Evolutionary conservation across 441 rosid genomes (phyloP), one percentile per base, ranked within the genome.

Genomic region (Populus hybrid): DNA sequence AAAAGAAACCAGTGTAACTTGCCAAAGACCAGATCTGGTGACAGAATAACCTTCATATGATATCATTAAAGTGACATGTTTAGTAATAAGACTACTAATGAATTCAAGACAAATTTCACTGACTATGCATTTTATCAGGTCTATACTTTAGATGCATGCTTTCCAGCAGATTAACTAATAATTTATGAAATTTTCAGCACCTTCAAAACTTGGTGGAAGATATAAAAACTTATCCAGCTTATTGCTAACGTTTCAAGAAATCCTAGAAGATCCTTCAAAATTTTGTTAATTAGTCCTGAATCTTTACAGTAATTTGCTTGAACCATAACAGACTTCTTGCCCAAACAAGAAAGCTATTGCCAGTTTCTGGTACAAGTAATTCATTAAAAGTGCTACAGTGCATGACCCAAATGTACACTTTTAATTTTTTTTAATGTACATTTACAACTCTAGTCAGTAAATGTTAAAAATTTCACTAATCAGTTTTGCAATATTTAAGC

Each of bases 1-100:
- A 77, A 69, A 30, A 79, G 24, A 81, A 81, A 36, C 2, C 4
- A 12, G 24, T 40, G 20, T 73, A 67, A 67, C 28, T 76, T 8
- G 36, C 70, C 69, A 46, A 66, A 69, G 26, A 67, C 20, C 69
- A 8, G 0, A 40, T 20, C 70, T 21, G 8, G 6, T 12, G 61
- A 42, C 12, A 3, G 70, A 10, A 10, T 34, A 66, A 42, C 20
- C 20, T 23, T 23, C 24, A 23, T 23, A 23, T 23, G 24, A 23
- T 23, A 23, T 23, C 14, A 1, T 14, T 46, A 4, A 46, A 46
- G 20, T 14, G 57, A 4, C 20, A 46, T 46, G 57, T 46, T 46
- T 14, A 46, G 57, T 14, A 46, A 46, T 46, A 14, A 46, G 57
- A 46, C 57, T 4, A 14, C 0, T 14, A 46, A 14, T 12, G 20